Evolutionary conservation across 208 protist genomes (phyloP).

Genomic region (Acanthamoeba triangularis): DNA sequence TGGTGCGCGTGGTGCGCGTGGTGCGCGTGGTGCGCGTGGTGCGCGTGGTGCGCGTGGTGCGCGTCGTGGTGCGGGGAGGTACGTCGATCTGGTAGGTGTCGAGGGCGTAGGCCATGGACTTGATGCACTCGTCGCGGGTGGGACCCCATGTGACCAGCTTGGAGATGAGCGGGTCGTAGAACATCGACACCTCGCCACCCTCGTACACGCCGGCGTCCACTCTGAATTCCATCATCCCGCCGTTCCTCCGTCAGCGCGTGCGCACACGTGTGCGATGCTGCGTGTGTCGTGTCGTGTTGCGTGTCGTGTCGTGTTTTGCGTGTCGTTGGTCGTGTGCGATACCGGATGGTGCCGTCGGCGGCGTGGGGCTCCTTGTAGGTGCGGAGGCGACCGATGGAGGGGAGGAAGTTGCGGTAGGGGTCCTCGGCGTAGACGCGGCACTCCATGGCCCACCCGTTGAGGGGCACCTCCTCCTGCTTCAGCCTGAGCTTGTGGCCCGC

Average conservation of each 20-base stretch:
- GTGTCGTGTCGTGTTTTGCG: background rate
- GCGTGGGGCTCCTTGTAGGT: slow-evolving; percentile 87
- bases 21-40: no score
- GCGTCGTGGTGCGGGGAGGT: background rate
- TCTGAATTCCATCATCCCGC: slow-evolving; percentile 80
- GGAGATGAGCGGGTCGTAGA: slow-evolving; percentile 95
- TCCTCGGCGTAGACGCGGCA: slow-evolving; percentile 91
- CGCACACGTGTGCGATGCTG: background rate
- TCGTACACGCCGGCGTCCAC: slow-evolving; percentile 92
- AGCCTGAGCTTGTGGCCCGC: slow-evolving; percentile 84
- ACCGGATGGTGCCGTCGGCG: background rate
- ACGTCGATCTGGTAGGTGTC: slow-evolving; percentile 92
- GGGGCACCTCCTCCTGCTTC: slow-evolving; percentile 82
- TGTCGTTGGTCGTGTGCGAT: background rate
- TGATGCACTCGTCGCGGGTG: slow-evolving; percentile 76
- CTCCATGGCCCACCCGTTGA: slow-evolving; percentile 92
- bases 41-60: background rate
- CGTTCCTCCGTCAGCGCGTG: background rate
- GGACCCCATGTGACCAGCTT: slow-evolving; percentile 90
- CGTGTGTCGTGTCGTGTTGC: background rate
- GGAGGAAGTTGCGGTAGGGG: slow-evolving; percentile 90
- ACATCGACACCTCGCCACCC: slow-evolving; percentile 92
- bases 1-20: no score
- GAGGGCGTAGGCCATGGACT: slow-evolving; percentile 89
- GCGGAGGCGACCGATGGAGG: slow-evolving; percentile 89